Base-by-base conservation (phyloP, 352 stramenopile genomes). In the Thalassiosira exigua region DNA sequence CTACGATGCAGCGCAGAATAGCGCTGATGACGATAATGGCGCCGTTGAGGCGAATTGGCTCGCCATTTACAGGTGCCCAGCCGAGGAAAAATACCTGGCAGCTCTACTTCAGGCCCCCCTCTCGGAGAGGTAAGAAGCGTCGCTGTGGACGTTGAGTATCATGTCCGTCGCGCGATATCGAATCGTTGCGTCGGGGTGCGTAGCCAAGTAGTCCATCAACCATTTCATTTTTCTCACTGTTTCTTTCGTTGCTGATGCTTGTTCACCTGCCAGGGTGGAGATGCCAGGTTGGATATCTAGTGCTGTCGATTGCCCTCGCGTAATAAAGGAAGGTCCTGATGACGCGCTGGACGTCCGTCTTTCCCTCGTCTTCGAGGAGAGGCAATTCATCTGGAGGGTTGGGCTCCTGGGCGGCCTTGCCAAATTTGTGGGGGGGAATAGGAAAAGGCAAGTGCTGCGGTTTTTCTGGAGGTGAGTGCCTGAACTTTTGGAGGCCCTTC, bases 131-230 rank as follows among this genome's bases (percentile, higher is more conserved):
- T 83, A 86, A 17, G 42, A 52, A n/a, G 66, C 66, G 57, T 86
- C 64, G 33, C 14, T 68, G n/a, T 82, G 26, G 21, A 61, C 3
- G 12, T 42, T 44, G 21, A 61, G 27, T 22, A 84, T 64, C 76
- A 88, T 88, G 27, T 81, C 64, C 27, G 46, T 70, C 3, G 75
- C 67, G 19, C 53, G 14, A 41, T 72, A 88, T 11, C 41, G 19
- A 0, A 86, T 57, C 0, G 12, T 80, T 22, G 74, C 69, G 33
- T 82, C 44, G 2, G 57, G 61, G 32, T 89, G 67, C 0, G 72
- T 78, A 0, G 71, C 59, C 0, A 61, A 32, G 27, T 86, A 86
- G 50, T 88, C 60, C 4, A 80, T 26, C 26, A 86, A 42, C 62
- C 76, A 48, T 5, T 53, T 75, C 5, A 54, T 52, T 14, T 36